Conservation (phyloP, 345 rosid species). For the Citrus mangshanensis region DNA sequence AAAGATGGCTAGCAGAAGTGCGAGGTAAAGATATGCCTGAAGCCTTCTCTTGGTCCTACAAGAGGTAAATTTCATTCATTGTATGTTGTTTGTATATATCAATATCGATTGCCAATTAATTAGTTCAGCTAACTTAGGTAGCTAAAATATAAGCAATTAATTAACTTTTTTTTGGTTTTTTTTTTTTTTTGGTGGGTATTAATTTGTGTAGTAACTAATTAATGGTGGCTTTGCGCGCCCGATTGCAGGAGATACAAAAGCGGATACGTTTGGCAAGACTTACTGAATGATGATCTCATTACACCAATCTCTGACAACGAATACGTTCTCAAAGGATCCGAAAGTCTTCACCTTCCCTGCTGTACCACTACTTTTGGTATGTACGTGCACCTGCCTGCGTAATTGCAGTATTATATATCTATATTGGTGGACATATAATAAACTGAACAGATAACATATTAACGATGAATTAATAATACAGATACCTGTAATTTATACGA, state of each 20-base stretch:
- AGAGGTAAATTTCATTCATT: conserved; percentile 39
- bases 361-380: conserved; percentile 14
- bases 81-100: background rate
- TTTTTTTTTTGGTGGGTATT: too few relatives aligned
- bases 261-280: conserved; percentile 82
- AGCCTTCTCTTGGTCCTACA: conserved; percentile 70
- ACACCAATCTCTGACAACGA: conserved; percentile 70
- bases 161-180: too few relatives aligned
- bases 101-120: too few relatives aligned
- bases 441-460: too few relatives aligned
- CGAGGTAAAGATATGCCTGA: conserved; percentile 70
- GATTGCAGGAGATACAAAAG: conserved; percentile 53
- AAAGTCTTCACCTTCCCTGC: conserved; percentile 16
- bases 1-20: conserved; percentile 67
- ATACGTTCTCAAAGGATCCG: conserved; percentile 74
- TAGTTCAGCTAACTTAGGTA: too few relatives aligned
- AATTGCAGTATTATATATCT: too few relatives aligned
- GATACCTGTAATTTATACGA: too few relatives aligned
- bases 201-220: too few relatives aligned
- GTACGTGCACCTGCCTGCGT: background rate
- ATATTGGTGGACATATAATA: too few relatives aligned
- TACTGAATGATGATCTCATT: conserved; percentile 67
- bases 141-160: too few relatives aligned
- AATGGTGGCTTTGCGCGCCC: too few relatives aligned
- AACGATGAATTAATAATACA: too few relatives aligned